Conservation (phyloP, 2,329 filamentous ascomycete genomes). For the Nemania sp. region DNA sequence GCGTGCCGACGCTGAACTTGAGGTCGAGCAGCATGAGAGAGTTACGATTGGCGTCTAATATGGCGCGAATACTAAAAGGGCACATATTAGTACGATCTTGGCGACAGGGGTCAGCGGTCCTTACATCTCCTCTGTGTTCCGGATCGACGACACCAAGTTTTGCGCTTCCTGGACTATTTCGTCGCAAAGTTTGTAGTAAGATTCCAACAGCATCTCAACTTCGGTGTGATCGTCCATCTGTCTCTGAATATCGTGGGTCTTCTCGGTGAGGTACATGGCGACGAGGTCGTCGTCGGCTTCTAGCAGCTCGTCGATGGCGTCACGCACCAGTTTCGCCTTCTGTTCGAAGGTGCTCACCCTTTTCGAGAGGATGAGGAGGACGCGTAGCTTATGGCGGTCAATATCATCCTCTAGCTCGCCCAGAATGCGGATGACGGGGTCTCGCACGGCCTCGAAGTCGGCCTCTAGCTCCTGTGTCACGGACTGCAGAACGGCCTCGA, state of each 20-base stretch:
- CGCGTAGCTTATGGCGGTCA: slow-evolving; percentile 87
- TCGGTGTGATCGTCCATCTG: slow-evolving; percentile 90
- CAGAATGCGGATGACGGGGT: slow-evolving; percentile 87
- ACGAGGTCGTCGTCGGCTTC: slow-evolving; percentile 96
- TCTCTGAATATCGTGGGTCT: slow-evolving; percentile 72
- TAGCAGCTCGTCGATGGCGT: slow-evolving; percentile 91
- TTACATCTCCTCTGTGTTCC: slow-evolving; percentile 98
- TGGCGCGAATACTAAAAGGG: slow-evolving; percentile 79
- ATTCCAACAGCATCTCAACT: slow-evolving; percentile 94
- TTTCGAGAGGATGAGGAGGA: slow-evolving; percentile 92
- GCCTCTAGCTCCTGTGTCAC: slow-evolving; percentile 90
- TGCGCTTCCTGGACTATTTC: slow-evolving; percentile 96
- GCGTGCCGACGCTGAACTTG: slow-evolving; percentile 92
- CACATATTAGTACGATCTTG: slow-evolving; percentile 32
- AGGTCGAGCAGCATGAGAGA: slow-evolving; percentile 96
- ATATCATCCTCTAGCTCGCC: slow-evolving; percentile 95
- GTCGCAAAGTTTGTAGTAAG: slow-evolving; percentile 96
- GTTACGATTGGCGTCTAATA: slow-evolving; percentile 97
- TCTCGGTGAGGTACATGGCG: slow-evolving; percentile 94
- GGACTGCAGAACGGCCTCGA: slow-evolving; percentile 93
- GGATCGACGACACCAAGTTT: slow-evolving; percentile 90
- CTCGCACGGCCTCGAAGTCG: slow-evolving; percentile 91
- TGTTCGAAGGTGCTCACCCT: slow-evolving; percentile 96
- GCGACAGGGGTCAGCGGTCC: slow-evolving; percentile 36
- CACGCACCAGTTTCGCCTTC: slow-evolving; percentile 89